Percentiles rank a stretch among this genome's conserved stretches.
Evolutionary conservation across 495 filamentous ascomycete genomes (phyloP).

Genomic region (Penicillium paxilli): DNA sequence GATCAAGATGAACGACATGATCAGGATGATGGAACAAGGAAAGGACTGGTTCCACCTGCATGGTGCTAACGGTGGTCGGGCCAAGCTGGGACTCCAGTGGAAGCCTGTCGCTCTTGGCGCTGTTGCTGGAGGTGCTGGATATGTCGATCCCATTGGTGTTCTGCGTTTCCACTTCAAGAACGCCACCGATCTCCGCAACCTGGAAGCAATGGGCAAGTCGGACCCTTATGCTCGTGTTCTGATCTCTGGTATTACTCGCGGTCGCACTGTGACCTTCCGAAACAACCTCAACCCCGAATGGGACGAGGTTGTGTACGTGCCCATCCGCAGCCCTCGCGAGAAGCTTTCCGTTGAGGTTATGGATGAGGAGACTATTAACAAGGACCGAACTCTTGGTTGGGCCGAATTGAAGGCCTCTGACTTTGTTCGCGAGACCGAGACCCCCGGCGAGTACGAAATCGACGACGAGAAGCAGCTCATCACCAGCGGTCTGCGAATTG

Average conservation of each 20-base stretch:
- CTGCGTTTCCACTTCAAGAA: constrained; percentile 90
- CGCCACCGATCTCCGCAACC: constrained; percentile 79
- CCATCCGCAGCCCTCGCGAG: constrained; percentile 83
- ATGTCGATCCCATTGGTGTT: constrained; percentile 89
- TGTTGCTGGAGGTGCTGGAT: constrained; percentile 76
- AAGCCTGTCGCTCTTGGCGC: constrained; percentile 88
- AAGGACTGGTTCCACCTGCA: constrained; percentile 94
- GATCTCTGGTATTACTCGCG: constrained; percentile 86
- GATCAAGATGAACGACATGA: constrained; percentile 90
- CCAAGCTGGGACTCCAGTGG: constrained; percentile 88
- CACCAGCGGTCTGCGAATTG: constrained; percentile 62
- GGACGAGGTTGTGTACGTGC: constrained; percentile 95
- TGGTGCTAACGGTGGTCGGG: constrained; percentile 78
- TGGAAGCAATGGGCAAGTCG: constrained; percentile 95
- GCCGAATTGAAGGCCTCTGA: constrained; percentile 75
- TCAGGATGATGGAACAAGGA: constrained; percentile 87
- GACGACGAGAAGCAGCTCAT: constrained; percentile 71
- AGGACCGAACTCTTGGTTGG: constrained; percentile 81
- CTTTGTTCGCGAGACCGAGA: constrained; percentile 74
- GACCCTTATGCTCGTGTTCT: constrained; percentile 91
- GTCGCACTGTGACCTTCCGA: constrained; percentile 88
- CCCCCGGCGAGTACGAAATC: constrained; percentile 72
- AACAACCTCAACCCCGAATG: constrained; percentile 95
- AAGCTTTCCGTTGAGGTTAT: constrained; percentile 89
- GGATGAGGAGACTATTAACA: constrained; percentile 88